Percentiles rank a stretch among this genome's conserved stretches.
phyloP scores from a whole-genome alignment of 768 basidiomycete genomes.

The Inosperma sp. region DNA sequence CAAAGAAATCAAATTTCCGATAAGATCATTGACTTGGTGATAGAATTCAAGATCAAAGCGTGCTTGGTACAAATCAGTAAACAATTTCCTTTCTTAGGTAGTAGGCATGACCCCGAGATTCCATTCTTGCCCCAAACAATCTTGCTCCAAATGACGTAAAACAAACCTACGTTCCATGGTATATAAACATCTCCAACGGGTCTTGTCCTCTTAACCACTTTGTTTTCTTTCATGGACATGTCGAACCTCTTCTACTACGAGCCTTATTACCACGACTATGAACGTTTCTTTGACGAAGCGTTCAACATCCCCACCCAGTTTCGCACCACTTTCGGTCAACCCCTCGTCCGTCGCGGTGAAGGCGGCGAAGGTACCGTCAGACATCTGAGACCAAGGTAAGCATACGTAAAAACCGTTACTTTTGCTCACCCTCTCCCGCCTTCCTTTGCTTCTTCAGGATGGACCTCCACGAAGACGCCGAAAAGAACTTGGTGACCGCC shows the following conservation, averaged over 20 bases:
- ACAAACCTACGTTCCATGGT: too few species aligned
- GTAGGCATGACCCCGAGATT: too few species aligned
- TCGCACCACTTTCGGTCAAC: constrained; percentile 5
- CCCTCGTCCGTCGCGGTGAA: constrained; percentile 8
- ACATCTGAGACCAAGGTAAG: constrained; percentile 33
- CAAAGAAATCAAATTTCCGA: too few species aligned
- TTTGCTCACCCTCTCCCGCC: neutral
- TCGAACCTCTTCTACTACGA: constrained; percentile 27
- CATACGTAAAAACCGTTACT: neutral
- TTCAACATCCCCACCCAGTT: neutral
- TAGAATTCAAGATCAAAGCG: too few species aligned
- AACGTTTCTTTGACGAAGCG: constrained; percentile 37
- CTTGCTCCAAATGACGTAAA: too few species aligned
- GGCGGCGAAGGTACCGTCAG: constrained; percentile 18
- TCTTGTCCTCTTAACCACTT: too few species aligned
- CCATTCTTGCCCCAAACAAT: too few species aligned
- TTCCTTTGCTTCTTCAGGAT: constrained; percentile 34
- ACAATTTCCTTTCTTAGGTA: too few species aligned
- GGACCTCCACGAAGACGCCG: constrained; percentile 49
- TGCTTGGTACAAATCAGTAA: too few species aligned
- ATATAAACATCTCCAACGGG: too few species aligned
- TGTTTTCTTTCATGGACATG: too few species aligned
- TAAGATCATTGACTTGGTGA: too few species aligned
- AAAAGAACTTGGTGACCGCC: constrained; percentile 47
- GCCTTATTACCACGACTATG: constrained; percentile 37